A percentile compares a stretch with the other conserved stretches of the same genome.
Conservation (phyloP, 2,329 filamentous ascomycete genomes). For the Penicillium expansum region DNA sequence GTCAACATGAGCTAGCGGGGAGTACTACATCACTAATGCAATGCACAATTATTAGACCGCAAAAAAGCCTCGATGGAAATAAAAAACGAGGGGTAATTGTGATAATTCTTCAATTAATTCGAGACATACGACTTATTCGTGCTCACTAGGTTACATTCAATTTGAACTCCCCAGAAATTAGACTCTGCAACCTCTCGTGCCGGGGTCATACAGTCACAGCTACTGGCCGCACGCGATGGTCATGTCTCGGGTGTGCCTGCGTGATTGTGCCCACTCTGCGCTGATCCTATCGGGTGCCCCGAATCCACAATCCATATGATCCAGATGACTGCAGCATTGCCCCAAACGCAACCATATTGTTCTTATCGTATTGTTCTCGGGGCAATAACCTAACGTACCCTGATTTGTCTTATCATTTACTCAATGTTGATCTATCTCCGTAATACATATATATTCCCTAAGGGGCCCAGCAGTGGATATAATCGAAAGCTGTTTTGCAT, state of each 20-base stretch:
- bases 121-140: not conserved
- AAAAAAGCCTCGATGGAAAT: not conserved
- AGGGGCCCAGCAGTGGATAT: not conserved
- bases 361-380: constrained; percentile 13
- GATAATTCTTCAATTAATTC: not conserved
- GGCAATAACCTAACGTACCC: not conserved
- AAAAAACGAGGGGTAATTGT: not conserved
- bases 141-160: constrained; percentile 4
- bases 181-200: not conserved
- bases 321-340: constrained; percentile 5
- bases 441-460: constrained; percentile 9
- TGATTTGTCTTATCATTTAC: not conserved
- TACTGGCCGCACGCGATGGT: constrained; percentile 12
- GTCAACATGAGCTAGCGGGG: not conserved
- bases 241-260: constrained; percentile 10
- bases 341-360: constrained; percentile 18
- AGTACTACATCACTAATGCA: constrained; percentile 3
- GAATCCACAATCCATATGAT: constrained; percentile 2
- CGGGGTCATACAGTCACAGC: not conserved
- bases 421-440: not conserved
- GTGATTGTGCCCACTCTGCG: not conserved
- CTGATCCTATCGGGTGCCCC: not conserved
- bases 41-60: not conserved
- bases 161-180: not conserved
- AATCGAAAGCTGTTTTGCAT: not conserved